Evolutionary conservation across 1,139 yeast species (phyloP).

Genomic region (Saccharomyces hybrid): DNA sequence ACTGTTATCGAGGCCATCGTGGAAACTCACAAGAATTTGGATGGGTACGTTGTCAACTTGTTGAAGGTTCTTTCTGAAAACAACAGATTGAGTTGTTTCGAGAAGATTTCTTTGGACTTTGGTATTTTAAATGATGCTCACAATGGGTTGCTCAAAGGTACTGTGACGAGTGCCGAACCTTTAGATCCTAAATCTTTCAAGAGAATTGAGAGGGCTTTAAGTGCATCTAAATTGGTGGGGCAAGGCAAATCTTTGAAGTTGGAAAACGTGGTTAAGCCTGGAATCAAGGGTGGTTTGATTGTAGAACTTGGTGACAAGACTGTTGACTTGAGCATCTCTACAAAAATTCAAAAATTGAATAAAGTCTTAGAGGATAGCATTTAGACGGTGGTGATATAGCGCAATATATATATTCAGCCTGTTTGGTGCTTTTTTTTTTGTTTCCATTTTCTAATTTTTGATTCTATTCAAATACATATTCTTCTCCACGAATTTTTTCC

Average conservation of each 20-base stretch:
- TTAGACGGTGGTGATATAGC: conserved; percentile 33
- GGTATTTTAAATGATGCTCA: conserved; percentile 76
- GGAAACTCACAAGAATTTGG: conserved; percentile 44
- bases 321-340: conserved; percentile 81
- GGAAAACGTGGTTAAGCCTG: conserved; percentile 76
- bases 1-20: conserved; percentile 56
- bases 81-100: conserved; percentile 77
- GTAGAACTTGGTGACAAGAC: conserved; percentile 97
- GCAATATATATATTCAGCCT: background rate
- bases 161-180: conserved; percentile 80
- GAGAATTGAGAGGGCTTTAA: conserved; percentile 73
- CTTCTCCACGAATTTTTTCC: background rate
- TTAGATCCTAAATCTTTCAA: conserved; percentile 74
- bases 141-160: conserved; percentile 88
- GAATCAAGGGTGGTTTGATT: conserved; percentile 88
- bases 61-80: conserved; percentile 83
- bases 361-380: conserved; percentile 78
- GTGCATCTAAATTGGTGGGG: conserved; percentile 76
- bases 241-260: conserved; percentile 79
- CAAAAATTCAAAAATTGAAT: conserved; percentile 84
- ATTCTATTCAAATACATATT: background rate
- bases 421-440: background rate
- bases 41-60: conserved; percentile 72
- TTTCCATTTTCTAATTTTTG: background rate
- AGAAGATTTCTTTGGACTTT: conserved; percentile 63